phyloP scores from a whole-genome alignment of 352 stramenopile species.

The Pythium brachiatum region DNA sequence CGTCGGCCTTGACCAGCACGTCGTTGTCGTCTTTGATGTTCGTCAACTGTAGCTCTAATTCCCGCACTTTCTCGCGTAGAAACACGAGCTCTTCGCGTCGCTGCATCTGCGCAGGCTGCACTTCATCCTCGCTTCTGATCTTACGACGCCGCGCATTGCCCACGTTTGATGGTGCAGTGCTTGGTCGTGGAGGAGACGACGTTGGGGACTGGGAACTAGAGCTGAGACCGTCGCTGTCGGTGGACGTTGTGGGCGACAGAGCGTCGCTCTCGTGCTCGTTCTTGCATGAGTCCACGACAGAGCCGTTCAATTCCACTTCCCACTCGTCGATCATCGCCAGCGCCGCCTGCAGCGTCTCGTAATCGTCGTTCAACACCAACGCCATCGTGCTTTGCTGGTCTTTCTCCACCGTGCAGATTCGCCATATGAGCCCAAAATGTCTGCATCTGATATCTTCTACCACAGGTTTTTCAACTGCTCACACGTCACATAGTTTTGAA shows the following conservation, averaged over 20 bases:
- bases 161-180: no score
- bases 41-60: conserved; percentile 3
- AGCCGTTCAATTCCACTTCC: background rate
- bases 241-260: background rate
- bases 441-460: background rate
- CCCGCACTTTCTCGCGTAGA: conserved; percentile 15
- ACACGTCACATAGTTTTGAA: background rate
- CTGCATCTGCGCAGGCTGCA: conserved; percentile 2
- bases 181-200: background rate
- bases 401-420: background rate
- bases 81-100: conserved; percentile 14
- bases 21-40: conserved; percentile 3
- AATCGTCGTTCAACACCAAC: conserved; percentile 1
- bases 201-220: background rate
- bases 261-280: background rate
- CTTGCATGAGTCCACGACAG: background rate
- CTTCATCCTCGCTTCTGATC: background rate
- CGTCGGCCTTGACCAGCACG: background rate
- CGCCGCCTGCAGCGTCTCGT: conserved; percentile 15
- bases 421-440: background rate
- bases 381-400: background rate
- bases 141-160: background rate
- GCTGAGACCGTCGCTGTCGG: conserved; percentile 7
- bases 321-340: conserved; percentile 17
- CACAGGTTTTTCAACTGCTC: background rate